Percentiles rank a stretch among this genome's conserved stretches.
Evolutionary conservation across 352 stramenopile genomes (phyloP).

Genomic region (Phytophthora crassamura): DNA sequence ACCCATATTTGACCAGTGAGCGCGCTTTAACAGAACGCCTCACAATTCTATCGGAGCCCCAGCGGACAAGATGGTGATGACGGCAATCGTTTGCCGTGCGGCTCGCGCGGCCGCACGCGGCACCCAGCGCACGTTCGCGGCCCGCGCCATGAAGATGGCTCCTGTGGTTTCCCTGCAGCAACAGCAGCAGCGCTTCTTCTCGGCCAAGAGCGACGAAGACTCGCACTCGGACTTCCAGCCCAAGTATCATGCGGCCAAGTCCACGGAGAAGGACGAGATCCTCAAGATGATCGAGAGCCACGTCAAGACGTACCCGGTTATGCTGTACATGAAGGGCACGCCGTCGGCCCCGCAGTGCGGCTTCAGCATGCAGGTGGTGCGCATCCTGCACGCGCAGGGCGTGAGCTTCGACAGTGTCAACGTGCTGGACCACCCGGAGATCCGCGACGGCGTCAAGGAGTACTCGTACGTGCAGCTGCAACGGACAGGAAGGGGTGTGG

Average conservation of each 20-base stretch:
- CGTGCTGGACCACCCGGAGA: constrained; percentile 98
- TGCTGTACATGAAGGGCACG: constrained; percentile 99
- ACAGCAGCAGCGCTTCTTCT: constrained; percentile 36
- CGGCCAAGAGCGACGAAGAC: constrained; percentile 54
- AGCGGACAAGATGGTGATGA: constrained; percentile 36
- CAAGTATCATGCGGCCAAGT: constrained; percentile 85
- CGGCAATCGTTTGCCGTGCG: constrained; percentile 43
- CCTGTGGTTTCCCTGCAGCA: constrained; percentile 10
- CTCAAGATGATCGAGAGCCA: constrained; percentile 92
- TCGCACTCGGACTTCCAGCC: constrained; percentile 92
- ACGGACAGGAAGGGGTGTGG: not conserved
- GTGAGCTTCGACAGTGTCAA: constrained; percentile 98
- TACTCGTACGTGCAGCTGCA: constrained; percentile 86
- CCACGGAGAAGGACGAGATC: constrained; percentile 89
- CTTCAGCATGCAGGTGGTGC: constrained; percentile 97
- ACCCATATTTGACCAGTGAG: not conserved
- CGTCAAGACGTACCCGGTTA: constrained; percentile 93
- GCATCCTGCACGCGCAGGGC: constrained; percentile 93
- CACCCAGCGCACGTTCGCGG: constrained; percentile 25
- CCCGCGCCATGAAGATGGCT: not conserved
- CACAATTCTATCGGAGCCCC: constrained; percentile 12
- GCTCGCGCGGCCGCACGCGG: constrained; percentile 36
- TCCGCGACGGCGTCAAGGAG: constrained; percentile 98
- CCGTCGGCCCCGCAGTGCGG: constrained; percentile 96
- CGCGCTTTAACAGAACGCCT: not conserved